These are phyloP conservation scores for Nidula niveotomentosa DNA, from an alignment of 1,284 basidiomycete species.

Conservation along the genomic window DNA sequence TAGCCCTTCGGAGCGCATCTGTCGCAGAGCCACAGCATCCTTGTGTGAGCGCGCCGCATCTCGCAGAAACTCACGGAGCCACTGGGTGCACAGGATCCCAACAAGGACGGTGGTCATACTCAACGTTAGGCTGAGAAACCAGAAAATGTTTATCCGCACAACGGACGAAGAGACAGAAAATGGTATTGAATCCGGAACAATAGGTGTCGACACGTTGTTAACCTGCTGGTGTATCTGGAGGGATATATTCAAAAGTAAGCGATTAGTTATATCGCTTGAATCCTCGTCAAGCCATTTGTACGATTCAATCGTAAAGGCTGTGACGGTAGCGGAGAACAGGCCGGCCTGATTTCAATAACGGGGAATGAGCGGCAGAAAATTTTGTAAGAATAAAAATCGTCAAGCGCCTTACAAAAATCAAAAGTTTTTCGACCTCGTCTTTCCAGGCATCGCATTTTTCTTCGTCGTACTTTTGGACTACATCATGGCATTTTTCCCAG, in stretches of 20 bases:
- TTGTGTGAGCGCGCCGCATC: background rate
- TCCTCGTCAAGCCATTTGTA: conserved; percentile 2
- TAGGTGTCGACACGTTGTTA: background rate
- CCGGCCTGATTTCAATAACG: conserved; percentile 1
- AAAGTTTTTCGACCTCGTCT: background rate
- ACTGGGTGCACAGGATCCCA: background rate
- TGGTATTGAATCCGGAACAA: background rate
- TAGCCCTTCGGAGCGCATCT: background rate
- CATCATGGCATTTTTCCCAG: background rate
- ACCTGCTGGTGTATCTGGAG: background rate
- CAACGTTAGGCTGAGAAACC: background rate
- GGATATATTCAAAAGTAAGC: background rate
- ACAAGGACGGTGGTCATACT: background rate
- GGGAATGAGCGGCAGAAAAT: too few relatives aligned
- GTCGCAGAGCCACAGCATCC: background rate
- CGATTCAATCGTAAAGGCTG: conserved; percentile 4
- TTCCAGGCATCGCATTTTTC: background rate
- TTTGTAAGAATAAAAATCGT: too few relatives aligned
- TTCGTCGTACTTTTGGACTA: background rate
- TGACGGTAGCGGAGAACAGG: conserved; percentile 6
- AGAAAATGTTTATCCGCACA: background rate
- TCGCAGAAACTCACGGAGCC: background rate
- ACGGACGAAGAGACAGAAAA: background rate
- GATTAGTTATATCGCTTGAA: background rate
- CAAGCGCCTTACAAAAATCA: background rate